Base-by-base conservation (phyloP, 495 filamentous ascomycete species). In the Chlorociboria aeruginascens region DNA sequence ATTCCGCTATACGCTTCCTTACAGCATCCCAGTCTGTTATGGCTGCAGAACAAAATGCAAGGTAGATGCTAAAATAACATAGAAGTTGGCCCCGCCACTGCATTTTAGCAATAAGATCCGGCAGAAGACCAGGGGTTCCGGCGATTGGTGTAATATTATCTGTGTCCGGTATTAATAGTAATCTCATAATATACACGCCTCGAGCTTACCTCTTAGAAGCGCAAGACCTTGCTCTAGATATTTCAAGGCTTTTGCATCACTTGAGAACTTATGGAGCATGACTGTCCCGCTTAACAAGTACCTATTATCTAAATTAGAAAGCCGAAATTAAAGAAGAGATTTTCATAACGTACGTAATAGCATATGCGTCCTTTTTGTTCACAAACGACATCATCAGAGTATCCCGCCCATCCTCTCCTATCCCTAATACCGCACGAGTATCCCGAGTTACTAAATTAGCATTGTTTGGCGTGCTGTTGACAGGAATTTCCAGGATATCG, bases 221-320 rank as follows among this genome's bases (percentile, higher is more conserved):
- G 7, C 10, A 31, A 32, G 28, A 41, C 83, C 83, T 57, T 83
- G 80, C 37, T 78, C 66, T 1, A 88, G 64, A 57, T 77, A 85
- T 48, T 77, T 77, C 45, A 82, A 71, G 4, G 77, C 73, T 54
- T 84, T 89, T 2, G 74, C 80, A 54, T 82, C 77, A n/a, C 70
- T n/a, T 4, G 71, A 70, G 49, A 82, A 74, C 49, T 76, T 79
- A 51, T 79, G 73, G 30, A 79, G 67, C 12, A 79, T 66, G 0
- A 82, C 78, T 13, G 88, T 72, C 2, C 85, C 86, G 56, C 84
- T 85, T 25, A 94, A 61, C 46, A 82, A 68, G 55, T 75, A 82
- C 37, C 50, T 57, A 17, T 11, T 29, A 46, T n/a, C 10, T 45
- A 11, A 39, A 37, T 48, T 29, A 43, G 28, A 13, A 40, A 41